These are phyloP conservation scores for Ceratocystis destructans DNA, from an alignment of 2,329 filamentous ascomycete species.

Conservation along the genomic window DNA sequence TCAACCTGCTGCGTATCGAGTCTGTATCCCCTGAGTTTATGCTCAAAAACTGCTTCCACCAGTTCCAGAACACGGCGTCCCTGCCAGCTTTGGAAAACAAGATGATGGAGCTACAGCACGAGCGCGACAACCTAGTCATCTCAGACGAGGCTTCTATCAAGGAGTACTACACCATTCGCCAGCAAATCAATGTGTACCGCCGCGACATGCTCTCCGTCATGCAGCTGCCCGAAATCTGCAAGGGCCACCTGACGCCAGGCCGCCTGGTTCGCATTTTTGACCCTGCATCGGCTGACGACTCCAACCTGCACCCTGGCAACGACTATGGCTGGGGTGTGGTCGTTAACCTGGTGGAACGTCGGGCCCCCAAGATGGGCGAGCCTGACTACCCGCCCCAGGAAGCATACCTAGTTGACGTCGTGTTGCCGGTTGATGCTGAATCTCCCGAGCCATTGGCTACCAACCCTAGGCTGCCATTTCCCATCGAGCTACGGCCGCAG, in stretches of 20 bases:
- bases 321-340: constrained; percentile 96
- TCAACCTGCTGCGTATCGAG: constrained; percentile 93
- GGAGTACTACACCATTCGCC: constrained; percentile 83
- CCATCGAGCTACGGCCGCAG: constrained; percentile 50
- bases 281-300: constrained; percentile 29
- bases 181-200: constrained; percentile 69
- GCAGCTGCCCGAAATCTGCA: constrained; percentile 75
- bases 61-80: constrained; percentile 90
- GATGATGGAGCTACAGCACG: constrained; percentile 60
- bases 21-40: constrained; percentile 98
- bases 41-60: constrained; percentile 95
- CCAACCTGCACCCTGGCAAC: constrained; percentile 28
- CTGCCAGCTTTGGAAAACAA: constrained; percentile 75
- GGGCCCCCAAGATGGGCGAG: constrained; percentile 49
- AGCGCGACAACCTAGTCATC: constrained; percentile 61
- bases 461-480: constrained; percentile 30
- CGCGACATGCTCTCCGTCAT: constrained; percentile 87
- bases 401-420: constrained; percentile 68
- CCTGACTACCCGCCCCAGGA: constrained; percentile 62
- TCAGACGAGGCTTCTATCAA: constrained; percentile 77
- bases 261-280: constrained; percentile 77
- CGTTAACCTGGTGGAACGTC: constrained; percentile 56
- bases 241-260: constrained; percentile 76
- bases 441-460: constrained; percentile 31
- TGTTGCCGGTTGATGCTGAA: constrained; percentile 47